Evolutionary conservation across 2,329 filamentous ascomycete genomes (phyloP).

Genomic region (Calonectria pseudoreteaudii): DNA sequence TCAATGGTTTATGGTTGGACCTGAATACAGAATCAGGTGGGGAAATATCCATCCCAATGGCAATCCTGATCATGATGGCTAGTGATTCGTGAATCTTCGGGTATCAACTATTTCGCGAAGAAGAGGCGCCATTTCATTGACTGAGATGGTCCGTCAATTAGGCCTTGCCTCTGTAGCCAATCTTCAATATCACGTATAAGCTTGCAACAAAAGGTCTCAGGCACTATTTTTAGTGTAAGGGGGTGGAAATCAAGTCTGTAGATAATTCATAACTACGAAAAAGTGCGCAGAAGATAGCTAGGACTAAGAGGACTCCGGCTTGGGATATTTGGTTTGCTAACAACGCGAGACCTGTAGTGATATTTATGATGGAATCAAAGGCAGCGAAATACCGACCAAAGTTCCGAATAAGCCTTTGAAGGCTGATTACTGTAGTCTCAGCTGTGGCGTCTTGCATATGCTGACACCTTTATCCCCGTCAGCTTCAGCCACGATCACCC

Average conservation of each 20-base stretch:
- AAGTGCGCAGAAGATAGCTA: not conserved
- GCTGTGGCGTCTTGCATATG: not conserved
- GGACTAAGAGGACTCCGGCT: not conserved
- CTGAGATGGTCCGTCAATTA: not conserved
- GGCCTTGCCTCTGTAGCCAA: not conserved
- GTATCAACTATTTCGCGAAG: not conserved
- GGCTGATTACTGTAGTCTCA: not conserved
- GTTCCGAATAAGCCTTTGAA: not conserved
- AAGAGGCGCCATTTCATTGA: not conserved
- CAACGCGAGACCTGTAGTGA: not conserved
- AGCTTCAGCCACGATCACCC: not conserved
- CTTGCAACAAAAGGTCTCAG: not conserved
- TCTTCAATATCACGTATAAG: not conserved
- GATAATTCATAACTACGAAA: not conserved
- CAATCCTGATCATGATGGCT: not conserved
- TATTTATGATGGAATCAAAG: not conserved
- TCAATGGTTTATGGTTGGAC: not conserved
- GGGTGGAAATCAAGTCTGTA: not conserved
- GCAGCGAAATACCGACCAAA: not conserved
- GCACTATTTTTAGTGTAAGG: not conserved
- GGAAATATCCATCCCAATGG: not conserved
- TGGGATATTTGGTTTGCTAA: not conserved
- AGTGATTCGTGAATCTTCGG: not conserved
- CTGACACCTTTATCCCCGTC: not conserved
- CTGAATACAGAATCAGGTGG: not conserved